Evolutionary conservation across 176 grass and related monocot genomes (phyloP).

Genomic region (Poa pratensis): DNA sequence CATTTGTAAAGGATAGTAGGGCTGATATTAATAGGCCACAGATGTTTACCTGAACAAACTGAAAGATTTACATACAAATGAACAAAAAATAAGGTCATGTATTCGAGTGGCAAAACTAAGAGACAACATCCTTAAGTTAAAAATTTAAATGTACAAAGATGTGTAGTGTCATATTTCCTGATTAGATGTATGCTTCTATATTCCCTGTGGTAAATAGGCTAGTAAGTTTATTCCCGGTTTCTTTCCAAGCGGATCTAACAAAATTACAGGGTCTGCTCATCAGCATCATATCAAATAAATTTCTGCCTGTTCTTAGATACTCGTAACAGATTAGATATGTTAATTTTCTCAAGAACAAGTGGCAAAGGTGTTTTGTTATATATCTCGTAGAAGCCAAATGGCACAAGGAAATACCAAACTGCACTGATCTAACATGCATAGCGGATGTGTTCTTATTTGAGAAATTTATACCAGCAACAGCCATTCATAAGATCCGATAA

Average conservation of each 20-base stretch:
- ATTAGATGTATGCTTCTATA: not conserved
- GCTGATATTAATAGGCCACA: not conserved
- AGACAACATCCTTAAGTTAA: not conserved
- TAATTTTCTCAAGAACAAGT: constrained; percentile 20
- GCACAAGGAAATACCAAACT: not conserved
- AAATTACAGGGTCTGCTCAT: not conserved
- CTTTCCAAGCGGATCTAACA: not conserved
- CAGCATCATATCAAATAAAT: not conserved
- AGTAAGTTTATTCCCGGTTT: not conserved
- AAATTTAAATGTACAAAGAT: not conserved
- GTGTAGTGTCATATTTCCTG: not conserved
- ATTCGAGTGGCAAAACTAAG: not conserved
- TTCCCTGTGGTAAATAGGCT: constrained; percentile 2
- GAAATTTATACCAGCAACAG: constrained; percentile 19
- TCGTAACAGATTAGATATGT: not conserved
- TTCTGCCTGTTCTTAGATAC: not conserved
- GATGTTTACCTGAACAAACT: not conserved
- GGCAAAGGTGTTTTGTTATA: not conserved
- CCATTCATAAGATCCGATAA: not conserved
- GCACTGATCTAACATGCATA: not conserved
- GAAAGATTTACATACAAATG: constrained; percentile 14
- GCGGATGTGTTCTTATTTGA: constrained; percentile 17
- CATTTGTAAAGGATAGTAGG: not conserved
- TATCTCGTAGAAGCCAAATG: not conserved
- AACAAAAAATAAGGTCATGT: not conserved